Conservation (phyloP, 495 filamentous ascomycete genomes). For the Tricharina praecox region DNA sequence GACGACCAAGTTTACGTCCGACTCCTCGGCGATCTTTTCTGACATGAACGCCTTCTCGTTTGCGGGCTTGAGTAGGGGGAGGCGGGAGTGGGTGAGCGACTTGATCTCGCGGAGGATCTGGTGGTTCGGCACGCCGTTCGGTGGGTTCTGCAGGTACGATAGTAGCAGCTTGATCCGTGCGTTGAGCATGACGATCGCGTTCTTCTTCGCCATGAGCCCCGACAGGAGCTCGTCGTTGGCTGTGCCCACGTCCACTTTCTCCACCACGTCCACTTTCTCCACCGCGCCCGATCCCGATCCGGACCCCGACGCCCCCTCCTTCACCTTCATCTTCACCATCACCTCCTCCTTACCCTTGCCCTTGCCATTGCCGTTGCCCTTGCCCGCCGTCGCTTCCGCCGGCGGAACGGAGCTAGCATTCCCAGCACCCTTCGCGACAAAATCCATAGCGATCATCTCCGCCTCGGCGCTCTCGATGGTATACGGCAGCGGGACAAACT, state of each 20-base stretch:
- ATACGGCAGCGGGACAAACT: slow-evolving; percentile 71
- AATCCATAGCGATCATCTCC: slow-evolving; percentile 93
- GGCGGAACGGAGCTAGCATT: slow-evolving; percentile 48
- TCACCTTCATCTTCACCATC: slow-evolving; percentile 29
- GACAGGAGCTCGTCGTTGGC: slow-evolving; percentile 30
- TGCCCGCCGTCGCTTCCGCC: slow-evolving; percentile 26
- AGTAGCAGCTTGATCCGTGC: slow-evolving; percentile 67
- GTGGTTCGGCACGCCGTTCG: slow-evolving; percentile 30
- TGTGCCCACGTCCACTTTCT: neutral
- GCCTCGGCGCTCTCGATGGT: slow-evolving; percentile 83
- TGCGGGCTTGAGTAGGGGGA: slow-evolving; percentile 42
- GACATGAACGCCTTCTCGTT: slow-evolving; percentile 37
- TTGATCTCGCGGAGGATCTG: slow-evolving; percentile 49
- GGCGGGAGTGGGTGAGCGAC: slow-evolving; percentile 40
- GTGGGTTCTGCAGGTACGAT: slow-evolving; percentile 59
- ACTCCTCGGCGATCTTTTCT: slow-evolving; percentile 49
- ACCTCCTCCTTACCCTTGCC: slow-evolving; percentile 28
- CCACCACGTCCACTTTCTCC: no score
- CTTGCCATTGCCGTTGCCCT: slow-evolving; percentile 26
- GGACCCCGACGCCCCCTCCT: slow-evolving; percentile 6
- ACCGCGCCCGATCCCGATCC: neutral
- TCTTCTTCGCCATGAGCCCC: slow-evolving; percentile 65
- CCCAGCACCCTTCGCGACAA: slow-evolving; percentile 57
- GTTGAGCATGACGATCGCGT: slow-evolving; percentile 82
- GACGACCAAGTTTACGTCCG: slow-evolving; percentile 59